Evolutionary conservation across 192 early-diverging fungal species (phyloP).

Genomic region (Piromyces finnis): DNA sequence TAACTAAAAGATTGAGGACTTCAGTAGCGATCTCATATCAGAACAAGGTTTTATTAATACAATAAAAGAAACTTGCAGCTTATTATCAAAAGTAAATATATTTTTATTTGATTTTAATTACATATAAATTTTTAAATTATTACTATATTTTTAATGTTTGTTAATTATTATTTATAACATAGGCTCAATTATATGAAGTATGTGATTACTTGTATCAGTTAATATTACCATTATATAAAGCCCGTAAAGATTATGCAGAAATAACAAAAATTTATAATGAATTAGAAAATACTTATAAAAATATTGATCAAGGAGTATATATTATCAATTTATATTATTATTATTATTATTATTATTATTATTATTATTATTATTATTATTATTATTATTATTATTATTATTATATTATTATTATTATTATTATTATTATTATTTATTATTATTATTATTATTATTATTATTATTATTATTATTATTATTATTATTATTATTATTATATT

Average conservation of each 20-base stretch:
- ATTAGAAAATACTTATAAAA: background rate
- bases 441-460: no score
- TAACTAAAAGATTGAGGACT: background rate
- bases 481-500: no score
- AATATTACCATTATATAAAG: background rate
- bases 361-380: no score
- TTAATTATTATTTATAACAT: background rate
- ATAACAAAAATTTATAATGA: background rate
- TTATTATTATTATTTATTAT: no score
- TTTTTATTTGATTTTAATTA: no score
- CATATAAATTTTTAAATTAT: no score
- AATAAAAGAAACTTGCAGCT: background rate
- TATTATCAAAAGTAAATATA: background rate
- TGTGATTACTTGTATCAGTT: background rate
- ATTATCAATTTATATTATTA: no score
- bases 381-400: no score
- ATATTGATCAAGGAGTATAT: background rate
- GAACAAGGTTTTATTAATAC: background rate
- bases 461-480: no score
- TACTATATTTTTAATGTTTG: no score
- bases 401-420: no score
- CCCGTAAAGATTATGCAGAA: background rate
- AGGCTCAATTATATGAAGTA: background rate
- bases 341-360: no score
- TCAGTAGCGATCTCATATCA: background rate